These are phyloP conservation scores for Saccharomycopsis schoenii DNA, from an alignment of 805 yeast species.

Conservation along the genomic window DNA sequence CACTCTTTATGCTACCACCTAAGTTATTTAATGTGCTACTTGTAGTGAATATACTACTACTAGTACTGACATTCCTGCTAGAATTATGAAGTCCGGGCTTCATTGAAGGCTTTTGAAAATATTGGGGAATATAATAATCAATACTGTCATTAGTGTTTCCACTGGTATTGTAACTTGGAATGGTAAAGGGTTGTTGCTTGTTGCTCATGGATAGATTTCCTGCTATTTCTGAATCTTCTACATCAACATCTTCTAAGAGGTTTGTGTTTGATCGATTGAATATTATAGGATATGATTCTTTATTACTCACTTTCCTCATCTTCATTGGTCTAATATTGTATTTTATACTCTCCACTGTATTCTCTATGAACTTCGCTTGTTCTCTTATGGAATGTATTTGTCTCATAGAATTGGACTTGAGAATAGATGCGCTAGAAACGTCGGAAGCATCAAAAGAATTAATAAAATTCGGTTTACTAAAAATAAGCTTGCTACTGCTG, in stretches of 20 bases:
- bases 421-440: constrained; percentile 7
- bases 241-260: neutral
- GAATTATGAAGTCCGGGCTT: neutral
- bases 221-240: constrained; percentile 3
- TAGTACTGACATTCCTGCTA: neutral
- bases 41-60: neutral
- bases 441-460: neutral
- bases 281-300: constrained; percentile 12
- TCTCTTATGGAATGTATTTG: constrained; percentile 25
- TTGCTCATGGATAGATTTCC: neutral
- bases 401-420: constrained; percentile 24
- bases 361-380: constrained; percentile 24
- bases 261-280: constrained; percentile 1
- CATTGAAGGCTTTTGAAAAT: neutral
- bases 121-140: neutral
- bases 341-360: constrained; percentile 23
- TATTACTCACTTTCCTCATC: constrained; percentile 17
- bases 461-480: neutral
- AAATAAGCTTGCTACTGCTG: neutral
- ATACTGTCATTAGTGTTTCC: neutral
- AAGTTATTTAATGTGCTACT: neutral
- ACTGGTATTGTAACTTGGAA: neutral
- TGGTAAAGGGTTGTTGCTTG: neutral
- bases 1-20: constrained; percentile 8
- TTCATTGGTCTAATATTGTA: constrained; percentile 19